These are phyloP conservation scores for Sugiyamaella castrensis DNA, from an alignment of 1,139 yeast species.

Conservation along the genomic window DNA sequence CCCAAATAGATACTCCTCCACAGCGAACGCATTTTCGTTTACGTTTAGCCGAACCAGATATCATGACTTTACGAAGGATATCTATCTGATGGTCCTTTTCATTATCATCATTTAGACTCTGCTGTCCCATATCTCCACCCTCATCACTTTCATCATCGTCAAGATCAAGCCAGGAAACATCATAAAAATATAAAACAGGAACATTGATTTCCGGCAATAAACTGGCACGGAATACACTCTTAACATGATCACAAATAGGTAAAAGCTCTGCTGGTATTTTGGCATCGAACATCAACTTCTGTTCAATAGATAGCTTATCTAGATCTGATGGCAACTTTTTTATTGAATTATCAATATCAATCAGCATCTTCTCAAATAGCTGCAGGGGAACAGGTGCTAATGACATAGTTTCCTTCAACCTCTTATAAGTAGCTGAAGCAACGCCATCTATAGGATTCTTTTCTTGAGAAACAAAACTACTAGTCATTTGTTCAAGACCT, in stretches of 20 bases:
- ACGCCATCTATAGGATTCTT: slow-evolving; percentile 27
- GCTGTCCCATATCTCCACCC: slow-evolving; percentile 4
- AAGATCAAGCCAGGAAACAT: slow-evolving; percentile 66
- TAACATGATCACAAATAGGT: slow-evolving; percentile 39
- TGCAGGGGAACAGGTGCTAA: slow-evolving; percentile 58
- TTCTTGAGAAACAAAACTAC: slow-evolving; percentile 38
- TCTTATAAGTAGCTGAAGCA: slow-evolving; percentile 30
- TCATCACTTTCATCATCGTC: slow-evolving; percentile 34
- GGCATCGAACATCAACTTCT: slow-evolving; percentile 64
- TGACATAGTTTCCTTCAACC: slow-evolving; percentile 50
- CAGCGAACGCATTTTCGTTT: slow-evolving; percentile 63
- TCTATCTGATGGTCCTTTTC: slow-evolving; percentile 25
- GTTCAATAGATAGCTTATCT: slow-evolving; percentile 50
- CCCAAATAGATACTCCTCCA: slow-evolving; percentile 54
- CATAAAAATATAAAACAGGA: slow-evolving; percentile 58
- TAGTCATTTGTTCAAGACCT: slow-evolving; percentile 55
- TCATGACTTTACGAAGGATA: slow-evolving; percentile 34
- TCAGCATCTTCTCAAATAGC: slow-evolving; percentile 59
- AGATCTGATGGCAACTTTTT: slow-evolving; percentile 26
- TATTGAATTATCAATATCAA: slow-evolving; percentile 49
- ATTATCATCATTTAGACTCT: neutral
- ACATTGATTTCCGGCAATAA: slow-evolving; percentile 34
- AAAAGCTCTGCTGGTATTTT: slow-evolving; percentile 48
- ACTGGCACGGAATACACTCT: slow-evolving; percentile 33
- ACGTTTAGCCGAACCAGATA: slow-evolving; percentile 27